Evolutionary conservation across 331 rosid species (phyloP), one percentile per base, ranked within the genome.

Genomic region (Pyrus hybrid): DNA sequence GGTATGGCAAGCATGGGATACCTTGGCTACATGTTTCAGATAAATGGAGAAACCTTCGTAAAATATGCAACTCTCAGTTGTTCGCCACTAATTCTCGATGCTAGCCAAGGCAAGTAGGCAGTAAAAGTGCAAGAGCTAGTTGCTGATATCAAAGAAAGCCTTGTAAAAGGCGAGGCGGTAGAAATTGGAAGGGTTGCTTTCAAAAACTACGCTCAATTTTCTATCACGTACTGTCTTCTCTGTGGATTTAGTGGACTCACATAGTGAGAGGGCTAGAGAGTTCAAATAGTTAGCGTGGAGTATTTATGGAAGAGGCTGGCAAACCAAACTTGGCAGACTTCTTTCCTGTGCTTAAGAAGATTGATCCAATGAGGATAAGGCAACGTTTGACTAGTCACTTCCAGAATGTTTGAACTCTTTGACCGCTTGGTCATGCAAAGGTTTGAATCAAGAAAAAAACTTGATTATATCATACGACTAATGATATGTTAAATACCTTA

Each of bases 331-430:
- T 87, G 65, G 82, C 79, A 0, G 88, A 84, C 11, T 84, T 49
- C 41, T 84, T 87, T 13, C 85, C 85, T 0, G 4, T 71, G 8
- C 64, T 84, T 33, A 67, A 29, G 70, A 41, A 67, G 77, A 2
- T 90, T 28, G 93, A 92, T 9, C 84, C 84, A n/a, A n/a, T n/a
- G n/a, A n/a, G n/a, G 3, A 76, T 76, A 5, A 87, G 88, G 67
- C 83, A 72, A 37, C 79, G 89, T 79, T 12, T 56, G 32, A 22
- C 79, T 5, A 45, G 17, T 30, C 78, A 73, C 23, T 66, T 58
- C 22, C 68, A 60, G 70, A 51, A 33, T 28, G 12, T 30, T 73
- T 47, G 82, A 79, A 10, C 41, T 58, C 6, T 73, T 71, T 17
- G 77, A 73, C 32, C n/a, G 43, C 33, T 25, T 79, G 17, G 67